Evolutionary conservation across 2,329 filamentous ascomycete species (phyloP).

Genomic region (Ceratocystis lukuohia): DNA sequence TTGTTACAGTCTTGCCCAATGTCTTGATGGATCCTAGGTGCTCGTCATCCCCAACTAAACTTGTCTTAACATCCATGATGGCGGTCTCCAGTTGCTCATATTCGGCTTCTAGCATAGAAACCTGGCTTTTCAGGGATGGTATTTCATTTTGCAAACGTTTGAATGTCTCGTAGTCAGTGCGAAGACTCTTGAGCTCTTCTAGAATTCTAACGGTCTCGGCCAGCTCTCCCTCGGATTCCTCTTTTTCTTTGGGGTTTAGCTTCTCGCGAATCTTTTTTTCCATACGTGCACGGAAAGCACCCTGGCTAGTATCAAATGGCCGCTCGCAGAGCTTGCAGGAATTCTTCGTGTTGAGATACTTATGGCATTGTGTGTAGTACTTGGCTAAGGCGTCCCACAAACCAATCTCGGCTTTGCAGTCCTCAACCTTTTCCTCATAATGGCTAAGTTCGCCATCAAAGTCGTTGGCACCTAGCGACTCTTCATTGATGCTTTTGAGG

Average conservation of each 20-base stretch:
- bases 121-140: slow-evolving; percentile 51
- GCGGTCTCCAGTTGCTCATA: slow-evolving; percentile 45
- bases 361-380: slow-evolving; percentile 58
- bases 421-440: slow-evolving; percentile 44
- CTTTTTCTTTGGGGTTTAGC: slow-evolving; percentile 47
- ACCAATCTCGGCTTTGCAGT: slow-evolving; percentile 51
- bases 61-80: slow-evolving; percentile 54
- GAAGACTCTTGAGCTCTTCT: slow-evolving; percentile 46
- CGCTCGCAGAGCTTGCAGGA: slow-evolving; percentile 66
- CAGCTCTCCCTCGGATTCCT: slow-evolving; percentile 49
- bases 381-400: slow-evolving; percentile 55
- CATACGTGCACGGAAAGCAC: slow-evolving; percentile 47
- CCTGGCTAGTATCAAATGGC: slow-evolving; percentile 47
- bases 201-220: slow-evolving; percentile 38
- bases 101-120: slow-evolving; percentile 47
- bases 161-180: slow-evolving; percentile 61
- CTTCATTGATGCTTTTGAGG: slow-evolving; percentile 33
- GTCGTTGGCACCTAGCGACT: slow-evolving; percentile 36
- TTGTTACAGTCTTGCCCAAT: slow-evolving; percentile 60
- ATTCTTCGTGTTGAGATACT: slow-evolving; percentile 52
- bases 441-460: slow-evolving; percentile 39
- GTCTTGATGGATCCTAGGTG: slow-evolving; percentile 60
- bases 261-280: slow-evolving; percentile 52
- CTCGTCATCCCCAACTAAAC: slow-evolving; percentile 50
- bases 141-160: slow-evolving; percentile 57